phyloP scores from a whole-genome alignment of 1,284 basidiomycete genomes.

The Caloboletus inedulis region DNA sequence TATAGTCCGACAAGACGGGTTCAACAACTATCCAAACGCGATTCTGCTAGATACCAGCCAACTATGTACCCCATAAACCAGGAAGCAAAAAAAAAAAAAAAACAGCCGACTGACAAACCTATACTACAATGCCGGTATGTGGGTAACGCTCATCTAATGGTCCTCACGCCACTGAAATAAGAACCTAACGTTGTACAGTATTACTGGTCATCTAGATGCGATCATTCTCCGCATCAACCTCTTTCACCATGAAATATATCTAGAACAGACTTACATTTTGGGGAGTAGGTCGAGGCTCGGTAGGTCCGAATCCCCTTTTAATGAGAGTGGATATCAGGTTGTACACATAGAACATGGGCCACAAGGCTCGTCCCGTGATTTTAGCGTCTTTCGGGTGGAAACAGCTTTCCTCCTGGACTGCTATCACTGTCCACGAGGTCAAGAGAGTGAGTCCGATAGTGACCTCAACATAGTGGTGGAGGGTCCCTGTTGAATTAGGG shows the following conservation, averaged over 20 bases:
- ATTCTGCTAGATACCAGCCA: not conserved
- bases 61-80: not conserved
- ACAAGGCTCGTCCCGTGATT: slow-evolving; percentile 9
- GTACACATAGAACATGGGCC: slow-evolving; percentile 18
- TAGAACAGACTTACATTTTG: slow-evolving; percentile 12
- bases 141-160: not conserved
- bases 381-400: slow-evolving; percentile 15
- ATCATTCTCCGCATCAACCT: not conserved
- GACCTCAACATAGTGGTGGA: slow-evolving; percentile 42
- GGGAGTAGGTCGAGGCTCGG: not conserved
- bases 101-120: not conserved
- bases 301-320: not conserved
- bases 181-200: not conserved
- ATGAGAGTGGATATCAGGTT: slow-evolving; percentile 1
- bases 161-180: not conserved
- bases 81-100: too few species aligned
- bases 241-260: not conserved
- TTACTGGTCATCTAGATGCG: not conserved
- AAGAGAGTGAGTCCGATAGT: slow-evolving; percentile 46
- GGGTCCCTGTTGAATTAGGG: slow-evolving; percentile 27
- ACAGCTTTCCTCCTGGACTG: slow-evolving; percentile 28
- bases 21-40: not conserved
- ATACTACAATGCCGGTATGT: slow-evolving; percentile 5
- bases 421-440: slow-evolving; percentile 47
- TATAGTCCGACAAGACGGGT: not conserved